phyloP scores from a whole-genome alignment of 352 stramenopile species.

The Globisporangium spiculum region DNA sequence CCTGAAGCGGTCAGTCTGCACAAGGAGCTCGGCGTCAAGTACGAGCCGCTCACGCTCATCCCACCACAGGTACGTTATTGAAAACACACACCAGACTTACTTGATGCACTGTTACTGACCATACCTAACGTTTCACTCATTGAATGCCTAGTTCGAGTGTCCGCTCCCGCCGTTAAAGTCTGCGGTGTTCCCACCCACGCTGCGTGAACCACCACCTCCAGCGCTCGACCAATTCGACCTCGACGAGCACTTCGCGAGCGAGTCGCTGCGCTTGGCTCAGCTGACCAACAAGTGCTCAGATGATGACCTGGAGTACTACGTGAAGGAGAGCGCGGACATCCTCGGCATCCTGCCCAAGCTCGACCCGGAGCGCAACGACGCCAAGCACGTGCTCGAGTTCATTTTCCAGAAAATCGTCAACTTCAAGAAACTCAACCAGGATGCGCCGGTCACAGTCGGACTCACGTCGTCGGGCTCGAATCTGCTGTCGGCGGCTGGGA shows the following conservation, averaged over 20 bases:
- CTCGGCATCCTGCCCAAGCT: conserved; percentile 84
- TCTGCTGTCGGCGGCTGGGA: conserved; percentile 23
- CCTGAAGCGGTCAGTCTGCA: conserved; percentile 93
- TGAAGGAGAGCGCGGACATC: conserved; percentile 92
- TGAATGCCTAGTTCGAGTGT: conserved; percentile 82
- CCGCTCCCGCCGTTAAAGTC: conserved; percentile 91
- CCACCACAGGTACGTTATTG: conserved; percentile 67
- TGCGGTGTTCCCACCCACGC: conserved; percentile 91
- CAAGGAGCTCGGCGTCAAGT: conserved; percentile 90
- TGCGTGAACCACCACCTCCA: conserved; percentile 88
- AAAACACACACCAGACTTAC: too few species aligned
- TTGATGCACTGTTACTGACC: too few species aligned
- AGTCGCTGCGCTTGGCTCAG: conserved; percentile 90
- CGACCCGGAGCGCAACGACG: conserved; percentile 65
- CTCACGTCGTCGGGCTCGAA: conserved; percentile 4
- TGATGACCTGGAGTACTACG: conserved; percentile 94
- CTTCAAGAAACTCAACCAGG: conserved; percentile 92
- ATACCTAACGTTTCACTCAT: too few species aligned
- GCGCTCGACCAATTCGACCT: conserved; percentile 96
- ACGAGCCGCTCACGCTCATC: conserved; percentile 94
- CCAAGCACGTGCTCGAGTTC: conserved; percentile 91
- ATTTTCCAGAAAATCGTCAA: conserved; percentile 92
- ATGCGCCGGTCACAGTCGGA: conserved; percentile 23
- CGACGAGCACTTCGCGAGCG: conserved; percentile 95
- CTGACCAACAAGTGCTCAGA: conserved; percentile 96